phyloP scores from a whole-genome alignment of 176 grass and related monocot genomes.

The Raddia distichophylla region DNA sequence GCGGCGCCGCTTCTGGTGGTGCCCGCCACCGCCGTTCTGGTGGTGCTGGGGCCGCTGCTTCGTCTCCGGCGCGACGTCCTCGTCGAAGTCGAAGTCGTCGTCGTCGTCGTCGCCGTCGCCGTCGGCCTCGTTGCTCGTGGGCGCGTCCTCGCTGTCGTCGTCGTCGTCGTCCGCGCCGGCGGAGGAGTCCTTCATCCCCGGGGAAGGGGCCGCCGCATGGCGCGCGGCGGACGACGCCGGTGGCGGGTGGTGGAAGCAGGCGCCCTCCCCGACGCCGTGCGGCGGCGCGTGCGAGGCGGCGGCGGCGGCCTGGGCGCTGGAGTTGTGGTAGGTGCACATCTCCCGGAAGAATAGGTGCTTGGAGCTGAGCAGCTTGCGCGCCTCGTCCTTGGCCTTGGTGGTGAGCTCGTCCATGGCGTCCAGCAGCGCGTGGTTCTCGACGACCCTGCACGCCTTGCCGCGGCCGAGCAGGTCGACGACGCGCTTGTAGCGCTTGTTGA shows the following conservation, averaged over 20 bases:
- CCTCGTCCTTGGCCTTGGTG: slow-evolving; percentile 80
- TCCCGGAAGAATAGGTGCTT: slow-evolving; percentile 98
- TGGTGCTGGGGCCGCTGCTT: slow-evolving; percentile 16
- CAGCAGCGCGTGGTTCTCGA: slow-evolving; percentile 76
- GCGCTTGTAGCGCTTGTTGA: slow-evolving; percentile 97
- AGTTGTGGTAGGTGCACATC: slow-evolving; percentile 97
- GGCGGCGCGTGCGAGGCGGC: slow-evolving; percentile 6
- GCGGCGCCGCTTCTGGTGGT: slow-evolving; percentile 26
- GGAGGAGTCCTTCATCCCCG: slow-evolving; percentile 39
- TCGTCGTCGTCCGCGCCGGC: slow-evolving; percentile 36
- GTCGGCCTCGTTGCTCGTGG: slow-evolving; percentile 19
- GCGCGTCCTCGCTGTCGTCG: slow-evolving; percentile 54
- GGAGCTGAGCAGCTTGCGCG: slow-evolving; percentile 88
- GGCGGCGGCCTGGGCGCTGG: background rate
- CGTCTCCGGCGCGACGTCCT: slow-evolving; percentile 2
- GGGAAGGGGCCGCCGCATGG: slow-evolving; percentile 23
- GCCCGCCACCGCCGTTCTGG: slow-evolving; percentile 38
- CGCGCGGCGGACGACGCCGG: slow-evolving; percentile 32
- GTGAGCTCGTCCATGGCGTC: slow-evolving; percentile 71
- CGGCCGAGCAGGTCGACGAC: slow-evolving; percentile 86
- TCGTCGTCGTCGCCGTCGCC: slow-evolving; percentile 35
- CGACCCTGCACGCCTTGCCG: slow-evolving; percentile 77
- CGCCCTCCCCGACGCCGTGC: slow-evolving; percentile 11
- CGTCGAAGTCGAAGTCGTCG: slow-evolving; percentile 21
- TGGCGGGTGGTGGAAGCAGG: slow-evolving; percentile 56